Base-by-base conservation (phyloP, 202 grass and related monocot species). In the Brachypodium distachyon region DNA sequence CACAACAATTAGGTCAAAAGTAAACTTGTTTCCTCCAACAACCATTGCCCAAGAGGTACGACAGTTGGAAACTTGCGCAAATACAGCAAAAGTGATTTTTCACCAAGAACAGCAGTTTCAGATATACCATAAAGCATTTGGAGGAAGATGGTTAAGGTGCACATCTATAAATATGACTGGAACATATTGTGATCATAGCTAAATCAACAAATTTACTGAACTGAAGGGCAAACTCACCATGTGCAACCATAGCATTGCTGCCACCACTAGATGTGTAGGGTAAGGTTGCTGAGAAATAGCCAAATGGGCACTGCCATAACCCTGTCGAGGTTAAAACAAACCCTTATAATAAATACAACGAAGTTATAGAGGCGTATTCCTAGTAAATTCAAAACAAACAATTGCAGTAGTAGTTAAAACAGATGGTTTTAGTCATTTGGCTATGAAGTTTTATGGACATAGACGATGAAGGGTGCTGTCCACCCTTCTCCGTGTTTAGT, bases 381-480 rank as follows among this genome's bases (percentile, higher is more conserved):
- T 18, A 14, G 4, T 71, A 36, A 36, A 36, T 36, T 36, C 4
- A 36, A 36, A 36, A 36, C 33, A 36, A 36, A 36, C 33, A 36
- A 6, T 36, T 36, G 33, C 6, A 36, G 33, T 36, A 27, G 56
- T 27, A 63, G 4, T 61, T 53, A 82, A 22, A 18, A 25, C 31
- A 79, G 78, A 58, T 57, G n/a, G 54, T 43, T 57, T 61, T 86
- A 91, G 84, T 80, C 88, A 84, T 53, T 84, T 91, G 14, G 88
- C 88, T 34, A 91, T 72, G 73, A 91, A 81, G 43, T 87, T 91
- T 18, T 23, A 37, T 71, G 88, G 21, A 87, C 55, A 72, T 80
- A 91, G 87, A 40, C 84, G 83, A 79, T 87, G 88, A 87, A 91
- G 84, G 31, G 88, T 91, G n/a, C n/a, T n/a, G n/a, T n/a, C n/a